A percentile compares a stretch with the other conserved stretches of the same genome.
These are phyloP conservation scores for Orobanche coerulescens DNA, from an alignment of 257 asterid genomes.

Conservation along the genomic window DNA sequence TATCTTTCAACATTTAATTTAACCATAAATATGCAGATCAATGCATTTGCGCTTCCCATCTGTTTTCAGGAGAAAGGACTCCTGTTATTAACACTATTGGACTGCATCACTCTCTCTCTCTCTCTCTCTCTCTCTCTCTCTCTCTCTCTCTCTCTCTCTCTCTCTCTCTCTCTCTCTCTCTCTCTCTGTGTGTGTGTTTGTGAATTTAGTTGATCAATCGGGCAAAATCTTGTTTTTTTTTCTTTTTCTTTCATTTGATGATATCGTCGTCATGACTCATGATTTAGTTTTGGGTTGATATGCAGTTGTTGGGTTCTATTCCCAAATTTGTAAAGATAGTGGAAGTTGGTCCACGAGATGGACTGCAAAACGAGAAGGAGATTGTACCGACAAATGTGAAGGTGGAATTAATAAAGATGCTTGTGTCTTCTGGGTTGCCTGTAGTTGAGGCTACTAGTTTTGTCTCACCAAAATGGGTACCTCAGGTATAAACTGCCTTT, in stretches of 20 bases:
- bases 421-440: constrained; percentile 69
- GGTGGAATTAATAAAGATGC: constrained; percentile 73
- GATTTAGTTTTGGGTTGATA: constrained; percentile 10
- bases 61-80: neutral
- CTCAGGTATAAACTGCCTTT: constrained; percentile 47
- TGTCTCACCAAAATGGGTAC: constrained; percentile 96
- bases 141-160: no score
- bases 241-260: neutral
- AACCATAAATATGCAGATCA: neutral
- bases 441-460: constrained; percentile 90
- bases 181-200: neutral
- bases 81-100: neutral
- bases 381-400: constrained; percentile 74
- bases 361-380: constrained; percentile 83
- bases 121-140: no score
- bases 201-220: neutral
- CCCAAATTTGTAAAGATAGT: constrained; percentile 74
- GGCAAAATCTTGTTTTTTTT: neutral
- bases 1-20: neutral
- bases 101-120: no score
- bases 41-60: neutral
- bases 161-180: no score
- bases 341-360: constrained; percentile 96
- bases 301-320: constrained; percentile 50
- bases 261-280: neutral